Base-by-base conservation (phyloP, 495 filamentous ascomycete species). In the Penicillium maclennaniae region DNA sequence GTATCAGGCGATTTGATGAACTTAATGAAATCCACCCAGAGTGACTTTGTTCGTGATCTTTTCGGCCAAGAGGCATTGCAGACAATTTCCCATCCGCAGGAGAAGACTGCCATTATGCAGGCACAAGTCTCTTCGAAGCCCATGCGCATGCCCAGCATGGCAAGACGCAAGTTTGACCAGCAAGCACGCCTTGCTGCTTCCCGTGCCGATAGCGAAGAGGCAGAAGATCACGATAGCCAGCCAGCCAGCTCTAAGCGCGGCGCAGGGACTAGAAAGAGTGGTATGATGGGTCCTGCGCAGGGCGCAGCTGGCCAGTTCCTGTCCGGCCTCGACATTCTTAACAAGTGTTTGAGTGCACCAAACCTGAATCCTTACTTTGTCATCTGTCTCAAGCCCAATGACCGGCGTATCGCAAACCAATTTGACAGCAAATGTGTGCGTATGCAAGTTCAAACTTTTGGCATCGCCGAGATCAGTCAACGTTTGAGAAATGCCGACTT, bases 401-500 rank as follows among this genome's bases (percentile, higher is more conserved):
- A 97, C 70, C 83, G 93, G 17, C 86, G 92, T 23, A 98, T 98
- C 56, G 92, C 93, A 45, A 97, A 98, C 56, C 93, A 97, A 66
- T 97, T 97, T 58, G 93, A 98, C 68, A 96, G 91, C 76, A 97
- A 98, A 70, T 97, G 92, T 65, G 93, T 98, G 21, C 84, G 93
- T 15, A 87, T 87, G 27, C 93, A 98, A 70, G 82, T 98, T 5
- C 92, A 97, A 68, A 95, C 91, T 0, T 88, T 98, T 56, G 93
- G 93, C 26, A 95, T 98, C 63, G 91, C 92, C 5, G 93, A 98
- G 61, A 96, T 98, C 67, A 96, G 91, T 62, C 91, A 95, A 62
- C 80, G 93, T 8, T 75, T 97, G 34, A 80, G 91, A 39, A 91
- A 93, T 58, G 92, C 92, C 2, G 92, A 98, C 65, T 97, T 96